Base-by-base conservation (phyloP, 768 basidiomycete species). In the Piloderma croceum region DNA sequence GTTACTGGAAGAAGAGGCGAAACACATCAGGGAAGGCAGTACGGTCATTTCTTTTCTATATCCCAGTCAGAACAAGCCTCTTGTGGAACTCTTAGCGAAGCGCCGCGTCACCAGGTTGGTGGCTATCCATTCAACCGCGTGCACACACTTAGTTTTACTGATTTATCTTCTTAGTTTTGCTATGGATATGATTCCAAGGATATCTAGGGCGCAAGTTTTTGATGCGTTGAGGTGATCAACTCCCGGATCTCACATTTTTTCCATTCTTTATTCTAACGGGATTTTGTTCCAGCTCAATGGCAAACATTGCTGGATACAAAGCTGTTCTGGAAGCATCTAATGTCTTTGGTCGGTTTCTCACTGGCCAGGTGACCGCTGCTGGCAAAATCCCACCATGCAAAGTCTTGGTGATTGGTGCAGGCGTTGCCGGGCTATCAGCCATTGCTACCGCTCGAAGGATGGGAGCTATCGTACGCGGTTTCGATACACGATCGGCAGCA, bases 301-400 rank as follows among this genome's bases (percentile, higher is more conserved):
- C 84, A n/a, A 92, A 91, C 56, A 91, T 90, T 31, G 77, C 88
- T n/a, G 90, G 90, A 10, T 92, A 92, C 61, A 90, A 92, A 59
- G 90, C 90, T 29, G 88, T 92, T 34, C 60, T 92, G 56, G 90
- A 92, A 60, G 90, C 90, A 22, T 86, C 88, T 19, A 90, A 89
- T 59, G 77, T 86, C 54, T 92, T 92, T 52, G 89, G 89, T 53
- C 71, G 90, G 50, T 91, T 89, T 65, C 69, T 92, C 49, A 90
- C 90, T 24, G 90, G 90, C 52, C 90, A 92, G 60, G 87, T 89
- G 40, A 92, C 90, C 5, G 90, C 90, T 43, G 89, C 88, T 59
- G 87, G 86, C 21, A 56, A 90, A 82, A 86, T 90, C 34, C 84
- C 86, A 32, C 88, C 90, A 36, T 83, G 84, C 44, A 90, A 91